phyloP scores from a whole-genome alignment of 192 early-diverging fungal species.

The Phycomyces blakesleeanus region DNA sequence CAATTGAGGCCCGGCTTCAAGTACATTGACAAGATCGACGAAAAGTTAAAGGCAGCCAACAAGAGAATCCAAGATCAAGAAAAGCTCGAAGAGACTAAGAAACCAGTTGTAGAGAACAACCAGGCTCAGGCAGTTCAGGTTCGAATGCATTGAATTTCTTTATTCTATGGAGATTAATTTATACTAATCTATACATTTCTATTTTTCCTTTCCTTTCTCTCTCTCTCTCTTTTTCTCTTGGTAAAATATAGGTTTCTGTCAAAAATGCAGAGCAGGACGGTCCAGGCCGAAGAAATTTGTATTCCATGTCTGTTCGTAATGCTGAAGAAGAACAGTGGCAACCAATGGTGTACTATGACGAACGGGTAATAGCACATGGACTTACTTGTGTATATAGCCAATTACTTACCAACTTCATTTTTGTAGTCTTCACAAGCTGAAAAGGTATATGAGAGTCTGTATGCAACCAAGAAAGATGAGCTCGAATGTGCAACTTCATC shows the following conservation, averaged over 20 bases:
- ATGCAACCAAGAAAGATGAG: slow-evolving; percentile 27
- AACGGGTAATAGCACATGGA: slow-evolving; percentile 35
- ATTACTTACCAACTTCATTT: neutral
- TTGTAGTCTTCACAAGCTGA: slow-evolving; percentile 28
- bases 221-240: too few species aligned
- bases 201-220: neutral
- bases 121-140: slow-evolving; percentile 50
- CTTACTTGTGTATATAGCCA: too few species aligned
- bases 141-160: slow-evolving; percentile 1
- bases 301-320: slow-evolving; percentile 54
- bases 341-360: slow-evolving; percentile 59
- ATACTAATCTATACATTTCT: too few species aligned
- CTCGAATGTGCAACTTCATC: slow-evolving; percentile 33
- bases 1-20: slow-evolving; percentile 87
- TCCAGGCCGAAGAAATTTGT: slow-evolving; percentile 54
- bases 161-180: neutral
- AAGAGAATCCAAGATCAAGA: slow-evolving; percentile 62
- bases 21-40: slow-evolving; percentile 87
- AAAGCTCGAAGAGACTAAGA: slow-evolving; percentile 52
- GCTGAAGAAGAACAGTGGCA: slow-evolving; percentile 75
- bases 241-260: slow-evolving; percentile 56
- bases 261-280: slow-evolving; percentile 62
- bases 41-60: slow-evolving; percentile 70
- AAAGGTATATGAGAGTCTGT: slow-evolving; percentile 36
- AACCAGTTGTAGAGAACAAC: slow-evolving; percentile 23